Evolutionary conservation across 2,329 filamentous ascomycete genomes (phyloP).

Genomic region (Tolypocladium ophioglossoides): DNA sequence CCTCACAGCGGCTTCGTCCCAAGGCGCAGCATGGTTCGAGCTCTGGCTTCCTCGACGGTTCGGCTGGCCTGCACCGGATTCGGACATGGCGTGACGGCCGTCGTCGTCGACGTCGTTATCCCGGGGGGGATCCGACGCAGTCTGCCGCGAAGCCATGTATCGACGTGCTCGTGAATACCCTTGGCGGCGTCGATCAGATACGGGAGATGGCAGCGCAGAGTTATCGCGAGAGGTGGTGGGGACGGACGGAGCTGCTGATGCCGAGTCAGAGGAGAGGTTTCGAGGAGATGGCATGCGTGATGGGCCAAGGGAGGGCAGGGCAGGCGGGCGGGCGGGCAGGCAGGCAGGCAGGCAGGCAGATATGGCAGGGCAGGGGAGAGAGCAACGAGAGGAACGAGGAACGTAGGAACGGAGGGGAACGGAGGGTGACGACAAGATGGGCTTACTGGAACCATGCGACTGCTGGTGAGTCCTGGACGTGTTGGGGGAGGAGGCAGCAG

Average conservation of each 20-base stretch:
- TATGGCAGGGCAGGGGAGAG: neutral
- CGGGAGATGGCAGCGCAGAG: constrained; percentile 7
- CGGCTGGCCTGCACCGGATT: neutral
- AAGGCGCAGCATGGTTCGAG: neutral
- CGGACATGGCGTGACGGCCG: neutral
- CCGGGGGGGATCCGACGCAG: constrained; percentile 10
- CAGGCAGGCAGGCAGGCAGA: neutral
- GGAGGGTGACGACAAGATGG: neutral
- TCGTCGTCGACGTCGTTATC: constrained; percentile 11
- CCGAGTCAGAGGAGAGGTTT: neutral
- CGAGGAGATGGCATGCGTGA: neutral
- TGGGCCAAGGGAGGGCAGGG: neutral
- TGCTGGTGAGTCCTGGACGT: neutral
- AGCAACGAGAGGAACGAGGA: neutral
- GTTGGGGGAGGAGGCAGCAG: neutral
- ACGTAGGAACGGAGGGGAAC: neutral
- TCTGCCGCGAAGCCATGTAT: constrained; percentile 11
- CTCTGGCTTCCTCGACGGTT: constrained; percentile 1
- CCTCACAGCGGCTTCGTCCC: constrained; percentile 24
- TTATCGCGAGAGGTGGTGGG: neutral
- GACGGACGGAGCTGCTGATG: neutral
- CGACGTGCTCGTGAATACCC: constrained; percentile 16
- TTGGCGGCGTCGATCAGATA: constrained; percentile 14
- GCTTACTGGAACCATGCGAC: neutral
- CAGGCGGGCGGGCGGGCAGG: no score